Conservation (phyloP, 108 stramenopile genomes). For the Epithemia pelagica region DNA sequence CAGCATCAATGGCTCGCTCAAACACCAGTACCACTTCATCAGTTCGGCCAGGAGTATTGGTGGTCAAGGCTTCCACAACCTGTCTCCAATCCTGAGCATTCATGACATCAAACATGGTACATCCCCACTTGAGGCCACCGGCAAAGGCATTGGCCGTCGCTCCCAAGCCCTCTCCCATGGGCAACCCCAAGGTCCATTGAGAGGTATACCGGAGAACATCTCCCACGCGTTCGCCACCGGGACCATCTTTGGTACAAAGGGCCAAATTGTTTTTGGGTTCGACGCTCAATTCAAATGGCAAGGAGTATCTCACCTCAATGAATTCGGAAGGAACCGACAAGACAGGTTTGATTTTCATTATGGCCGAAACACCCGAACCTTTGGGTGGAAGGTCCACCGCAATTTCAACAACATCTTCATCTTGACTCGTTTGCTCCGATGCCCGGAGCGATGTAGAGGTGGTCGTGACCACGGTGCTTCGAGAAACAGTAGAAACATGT, state of each 20-base stretch:
- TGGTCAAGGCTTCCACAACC: constrained; percentile 62
- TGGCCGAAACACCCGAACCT: constrained; percentile 38
- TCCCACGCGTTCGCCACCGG: constrained; percentile 60
- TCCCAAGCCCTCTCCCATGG: constrained; percentile 66
- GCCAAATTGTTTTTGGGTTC: constrained; percentile 56
- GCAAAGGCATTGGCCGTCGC: constrained; percentile 62
- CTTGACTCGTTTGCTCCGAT: neutral
- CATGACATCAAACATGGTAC: constrained; percentile 72
- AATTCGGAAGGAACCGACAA: constrained; percentile 56
- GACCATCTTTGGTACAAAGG: constrained; percentile 62
- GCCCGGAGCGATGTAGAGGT: no score
- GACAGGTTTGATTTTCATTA: constrained; percentile 49
- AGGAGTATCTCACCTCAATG: constrained; percentile 57
- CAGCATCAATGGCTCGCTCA: constrained; percentile 43
- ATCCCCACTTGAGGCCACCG: constrained; percentile 69
- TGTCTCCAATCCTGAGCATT: constrained; percentile 59
- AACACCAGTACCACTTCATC: constrained; percentile 79
- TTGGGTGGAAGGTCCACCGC: constrained; percentile 47
- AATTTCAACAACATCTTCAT: constrained; percentile 10
- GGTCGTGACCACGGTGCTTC: no score
- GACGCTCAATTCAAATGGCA: constrained; percentile 76
- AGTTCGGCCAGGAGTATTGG: constrained; percentile 56
- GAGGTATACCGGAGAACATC: constrained; percentile 71
- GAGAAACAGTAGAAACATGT: no score
- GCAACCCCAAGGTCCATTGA: constrained; percentile 75